Base-by-base conservation (phyloP, 176 grass and related monocot species). In the Ensete glaucum region DNA sequence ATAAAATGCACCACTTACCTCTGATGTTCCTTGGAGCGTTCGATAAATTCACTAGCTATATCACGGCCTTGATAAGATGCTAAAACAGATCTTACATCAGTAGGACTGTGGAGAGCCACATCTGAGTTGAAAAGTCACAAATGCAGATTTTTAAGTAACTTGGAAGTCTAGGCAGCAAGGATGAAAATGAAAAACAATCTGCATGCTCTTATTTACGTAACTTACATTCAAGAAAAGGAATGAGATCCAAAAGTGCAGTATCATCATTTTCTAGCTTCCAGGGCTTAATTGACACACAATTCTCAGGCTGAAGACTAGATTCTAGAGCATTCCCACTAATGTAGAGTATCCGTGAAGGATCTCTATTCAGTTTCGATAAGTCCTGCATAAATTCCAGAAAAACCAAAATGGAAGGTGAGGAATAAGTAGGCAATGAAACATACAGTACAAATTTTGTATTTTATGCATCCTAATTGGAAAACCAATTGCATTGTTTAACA, bases 181-280 rank as follows among this genome's bases (percentile, higher is more conserved):
- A 53, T 1, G 12, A 21, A 72, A 72, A 17, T 15, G 23, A 55
- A 10, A 54, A 7, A 54, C 49, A 73, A 27, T 15, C 8, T 26
- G 53, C 8, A 25, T 26, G 9, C 9, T 49, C 43, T 54, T 20
- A 10, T 73, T 17, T 27, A 25, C 52, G 75, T 82, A 34, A 73
- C 81, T 85, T 80, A 98, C 94, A 98, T 82, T 98, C 95, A 71
- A 98, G 90, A 89, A 98, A 98, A 50, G 95, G 95, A 85, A 98
- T 84, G 71, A 98, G 84, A 93, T 98, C 95, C 80, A 98, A 59
- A 62, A 98, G 86, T 62, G 82, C 80, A 52, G 95, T 91, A 62
- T 98, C 90, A 63, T 81, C 74, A 81, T 72, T 84, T 85, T 98
- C 95, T 72, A 93, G 86, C 80, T 89, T 98, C 86, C 84, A 94